These are phyloP conservation scores for Pythium phragmiticola DNA, from an alignment of 352 stramenopile genomes.

Conservation along the genomic window DNA sequence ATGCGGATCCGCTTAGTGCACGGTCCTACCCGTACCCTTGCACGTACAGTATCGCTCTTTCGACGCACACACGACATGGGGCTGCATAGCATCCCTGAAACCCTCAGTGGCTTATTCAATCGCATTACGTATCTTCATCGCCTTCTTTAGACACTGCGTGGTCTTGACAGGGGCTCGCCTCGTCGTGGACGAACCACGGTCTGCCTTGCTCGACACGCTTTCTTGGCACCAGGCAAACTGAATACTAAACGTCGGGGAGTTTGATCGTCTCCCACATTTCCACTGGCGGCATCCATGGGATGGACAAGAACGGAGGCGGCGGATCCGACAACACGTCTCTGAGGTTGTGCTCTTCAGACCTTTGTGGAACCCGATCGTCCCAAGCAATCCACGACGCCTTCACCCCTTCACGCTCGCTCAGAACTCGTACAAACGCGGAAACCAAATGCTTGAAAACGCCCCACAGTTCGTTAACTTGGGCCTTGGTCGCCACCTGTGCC, in stretches of 20 bases:
- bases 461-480: background rate
- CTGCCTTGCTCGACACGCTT: background rate
- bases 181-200: too few relatives aligned
- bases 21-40: too few relatives aligned
- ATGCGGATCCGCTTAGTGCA: too few relatives aligned
- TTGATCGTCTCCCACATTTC: background rate
- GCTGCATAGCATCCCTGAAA: too few relatives aligned
- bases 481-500: background rate
- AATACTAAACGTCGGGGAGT: background rate
- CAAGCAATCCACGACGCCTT: slow-evolving; percentile 2
- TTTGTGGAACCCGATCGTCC: background rate
- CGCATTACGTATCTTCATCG: too few relatives aligned
- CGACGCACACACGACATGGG: too few relatives aligned
- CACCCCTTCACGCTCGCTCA: background rate
- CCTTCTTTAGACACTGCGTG: too few relatives aligned
- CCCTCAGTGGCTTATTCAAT: too few relatives aligned
- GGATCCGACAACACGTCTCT: background rate
- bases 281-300: slow-evolving; percentile 3
- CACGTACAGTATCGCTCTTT: too few relatives aligned
- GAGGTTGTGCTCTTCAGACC: background rate
- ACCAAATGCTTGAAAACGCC: background rate
- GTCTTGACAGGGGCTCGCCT: too few relatives aligned
- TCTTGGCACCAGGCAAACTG: background rate
- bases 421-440: background rate
- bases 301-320: too few relatives aligned